These are phyloP conservation scores for Myxozyma lipomycoides DNA, from an alignment of 805 yeast species.

Conservation along the genomic window DNA sequence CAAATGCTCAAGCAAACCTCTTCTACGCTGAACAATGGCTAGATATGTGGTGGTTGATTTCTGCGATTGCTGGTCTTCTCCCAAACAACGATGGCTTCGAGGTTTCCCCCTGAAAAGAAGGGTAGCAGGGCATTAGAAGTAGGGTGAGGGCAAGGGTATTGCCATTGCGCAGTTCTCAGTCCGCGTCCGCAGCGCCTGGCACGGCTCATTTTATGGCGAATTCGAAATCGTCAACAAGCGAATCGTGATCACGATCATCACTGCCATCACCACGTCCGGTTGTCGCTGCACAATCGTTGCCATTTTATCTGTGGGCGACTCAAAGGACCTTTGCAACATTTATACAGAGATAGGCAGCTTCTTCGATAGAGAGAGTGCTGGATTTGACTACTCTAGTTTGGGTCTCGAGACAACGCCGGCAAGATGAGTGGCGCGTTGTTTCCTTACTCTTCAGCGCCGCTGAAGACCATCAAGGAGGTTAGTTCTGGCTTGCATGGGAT, in stretches of 20 bases:
- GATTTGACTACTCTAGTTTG: conserved; percentile 1
- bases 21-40: too few species aligned
- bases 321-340: background rate
- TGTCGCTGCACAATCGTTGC: background rate
- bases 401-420: conserved; percentile 2
- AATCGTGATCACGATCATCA: background rate
- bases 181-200: background rate
- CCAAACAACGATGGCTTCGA: too few species aligned
- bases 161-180: background rate
- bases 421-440: conserved; percentile 39
- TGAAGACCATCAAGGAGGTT: conserved; percentile 94
- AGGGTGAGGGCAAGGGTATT: background rate
- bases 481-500: conserved; percentile 30
- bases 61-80: too few species aligned
- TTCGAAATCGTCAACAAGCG: background rate
- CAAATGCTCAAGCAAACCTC: background rate
- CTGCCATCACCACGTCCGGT: background rate
- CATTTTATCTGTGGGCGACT: background rate
- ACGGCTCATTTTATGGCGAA: background rate
- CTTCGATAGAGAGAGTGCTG: conserved; percentile 4
- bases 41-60: too few species aligned
- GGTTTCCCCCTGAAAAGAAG: background rate
- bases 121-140: background rate
- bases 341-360: too few species aligned
- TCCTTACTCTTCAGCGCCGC: conserved; percentile 97